These are phyloP conservation scores for Helminthosporium solani DNA, from an alignment of 2,329 filamentous ascomycete species.

Conservation along the genomic window DNA sequence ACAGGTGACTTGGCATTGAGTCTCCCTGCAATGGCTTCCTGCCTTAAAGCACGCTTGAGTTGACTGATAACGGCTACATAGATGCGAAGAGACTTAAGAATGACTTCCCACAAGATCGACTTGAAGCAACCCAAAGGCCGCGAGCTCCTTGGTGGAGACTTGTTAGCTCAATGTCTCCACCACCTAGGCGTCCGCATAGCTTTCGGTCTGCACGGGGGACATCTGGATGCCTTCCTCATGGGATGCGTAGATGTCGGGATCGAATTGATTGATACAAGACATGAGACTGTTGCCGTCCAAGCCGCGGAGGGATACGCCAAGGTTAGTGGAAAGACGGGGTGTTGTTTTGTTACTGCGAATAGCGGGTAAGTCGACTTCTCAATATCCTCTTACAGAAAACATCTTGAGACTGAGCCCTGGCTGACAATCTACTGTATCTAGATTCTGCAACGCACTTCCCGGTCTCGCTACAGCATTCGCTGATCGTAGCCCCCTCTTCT, in stretches of 20 bases:
- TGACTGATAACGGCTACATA: too few species aligned
- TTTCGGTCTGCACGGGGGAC: conserved; percentile 52
- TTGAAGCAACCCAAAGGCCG: conserved; percentile 38
- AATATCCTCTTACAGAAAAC: too few species aligned
- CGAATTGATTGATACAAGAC: conserved; percentile 48
- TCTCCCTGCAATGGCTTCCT: too few species aligned
- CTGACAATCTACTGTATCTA: too few species aligned
- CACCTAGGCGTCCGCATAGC: conserved; percentile 47
- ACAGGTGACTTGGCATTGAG: too few species aligned
- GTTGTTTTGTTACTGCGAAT: conserved; percentile 52
- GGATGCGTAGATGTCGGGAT: conserved; percentile 46
- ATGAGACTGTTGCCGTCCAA: conserved; percentile 52
- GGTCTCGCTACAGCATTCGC: conserved; percentile 50
- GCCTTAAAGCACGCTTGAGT: too few species aligned
- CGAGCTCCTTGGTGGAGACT: conserved; percentile 49
- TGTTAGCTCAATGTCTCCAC: conserved; percentile 48
- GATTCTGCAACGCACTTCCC: conserved; percentile 49
- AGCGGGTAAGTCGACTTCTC: conserved; percentile 42
- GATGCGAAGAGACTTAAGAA: too few species aligned
- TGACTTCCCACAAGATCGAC: conserved; percentile 14
- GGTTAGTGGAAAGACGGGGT: conserved; percentile 46
- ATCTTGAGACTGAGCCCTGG: too few species aligned
- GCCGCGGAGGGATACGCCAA: conserved; percentile 51
- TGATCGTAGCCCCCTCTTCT: conserved; percentile 49
- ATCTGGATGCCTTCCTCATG: conserved; percentile 52